Conservation (phyloP, 768 basidiomycete species). For the Hypholoma fasciculare region DNA sequence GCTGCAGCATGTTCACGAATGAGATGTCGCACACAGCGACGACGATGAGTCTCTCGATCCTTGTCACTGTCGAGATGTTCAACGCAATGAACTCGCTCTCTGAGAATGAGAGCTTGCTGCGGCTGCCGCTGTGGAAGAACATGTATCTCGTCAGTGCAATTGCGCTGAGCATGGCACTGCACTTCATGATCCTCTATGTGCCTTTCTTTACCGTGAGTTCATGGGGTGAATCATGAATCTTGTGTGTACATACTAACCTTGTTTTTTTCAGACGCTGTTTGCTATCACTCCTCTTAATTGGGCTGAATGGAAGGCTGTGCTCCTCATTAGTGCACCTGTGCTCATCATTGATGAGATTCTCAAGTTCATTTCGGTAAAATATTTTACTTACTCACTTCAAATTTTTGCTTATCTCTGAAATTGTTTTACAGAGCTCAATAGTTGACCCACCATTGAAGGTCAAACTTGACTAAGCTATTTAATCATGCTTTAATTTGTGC, state of each 20-base stretch:
- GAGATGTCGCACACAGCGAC: constrained; percentile 84
- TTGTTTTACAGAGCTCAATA: neutral
- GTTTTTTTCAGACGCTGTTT: constrained; percentile 65
- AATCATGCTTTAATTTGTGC: no score
- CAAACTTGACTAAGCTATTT: neutral
- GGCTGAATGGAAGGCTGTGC: constrained; percentile 92
- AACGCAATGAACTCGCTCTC: constrained; percentile 98
- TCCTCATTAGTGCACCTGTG: constrained; percentile 86
- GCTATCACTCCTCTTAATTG: constrained; percentile 94
- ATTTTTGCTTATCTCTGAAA: neutral
- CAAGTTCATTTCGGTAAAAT: constrained; percentile 76
- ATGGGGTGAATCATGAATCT: neutral
- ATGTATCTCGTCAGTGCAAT: constrained; percentile 90
- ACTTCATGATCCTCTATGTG: constrained; percentile 94
- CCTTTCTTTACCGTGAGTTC: constrained; percentile 89
- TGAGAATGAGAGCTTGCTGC: constrained; percentile 92
- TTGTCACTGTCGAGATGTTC: constrained; percentile 97
- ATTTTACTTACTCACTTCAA: neutral
- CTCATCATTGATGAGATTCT: constrained; percentile 87
- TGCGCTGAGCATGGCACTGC: constrained; percentile 86
- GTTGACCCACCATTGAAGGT: constrained; percentile 1
- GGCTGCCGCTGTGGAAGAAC: constrained; percentile 93
- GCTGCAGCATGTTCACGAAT: constrained; percentile 95
- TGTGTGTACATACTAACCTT: constrained; percentile 3
- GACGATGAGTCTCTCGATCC: constrained; percentile 94